These are phyloP conservation scores for Fomitopsis pinicola DNA, from an alignment of 1,284 basidiomycete genomes.

Conservation along the genomic window DNA sequence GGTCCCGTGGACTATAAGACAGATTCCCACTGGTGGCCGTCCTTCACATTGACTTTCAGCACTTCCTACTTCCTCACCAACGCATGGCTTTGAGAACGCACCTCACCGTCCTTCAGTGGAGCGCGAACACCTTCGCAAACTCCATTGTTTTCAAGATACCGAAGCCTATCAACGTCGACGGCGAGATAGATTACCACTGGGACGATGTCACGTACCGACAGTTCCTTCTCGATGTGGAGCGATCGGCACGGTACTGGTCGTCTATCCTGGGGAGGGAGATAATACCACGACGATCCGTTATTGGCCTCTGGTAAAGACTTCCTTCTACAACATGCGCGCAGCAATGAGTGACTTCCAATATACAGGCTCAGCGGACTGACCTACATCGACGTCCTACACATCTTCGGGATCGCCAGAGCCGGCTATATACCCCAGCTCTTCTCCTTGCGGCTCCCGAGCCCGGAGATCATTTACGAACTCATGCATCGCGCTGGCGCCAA, in stretches of 20 bases:
- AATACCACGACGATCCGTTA: slow-evolving; percentile 48
- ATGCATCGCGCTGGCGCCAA: slow-evolving; percentile 50
- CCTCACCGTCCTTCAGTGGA: slow-evolving; percentile 45
- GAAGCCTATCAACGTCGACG: slow-evolving; percentile 29
- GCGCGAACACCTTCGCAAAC: slow-evolving; percentile 38
- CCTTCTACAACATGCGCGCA: not conserved
- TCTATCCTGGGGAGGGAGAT: slow-evolving; percentile 36
- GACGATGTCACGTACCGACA: slow-evolving; percentile 44
- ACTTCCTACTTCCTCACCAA: slow-evolving; percentile 3
- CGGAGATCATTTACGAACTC: slow-evolving; percentile 61
- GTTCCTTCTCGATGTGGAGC: slow-evolving; percentile 50
- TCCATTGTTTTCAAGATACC: slow-evolving; percentile 48
- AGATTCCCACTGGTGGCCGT: not conserved
- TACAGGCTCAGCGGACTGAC: slow-evolving; percentile 61
- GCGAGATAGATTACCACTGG: slow-evolving; percentile 38
- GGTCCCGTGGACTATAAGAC: not conserved
- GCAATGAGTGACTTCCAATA: not conserved
- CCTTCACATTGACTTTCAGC: not conserved
- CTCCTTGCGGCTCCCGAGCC: slow-evolving; percentile 66
- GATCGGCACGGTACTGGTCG: slow-evolving; percentile 52
- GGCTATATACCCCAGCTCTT: slow-evolving; percentile 70
- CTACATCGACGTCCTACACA: slow-evolving; percentile 62
- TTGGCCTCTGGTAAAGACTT: slow-evolving; percentile 59
- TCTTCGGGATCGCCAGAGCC: slow-evolving; percentile 66
- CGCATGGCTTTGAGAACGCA: slow-evolving; percentile 34